Conservation (phyloP, 2,329 filamentous ascomycete species). For the Pseudocercospora cruenta region DNA sequence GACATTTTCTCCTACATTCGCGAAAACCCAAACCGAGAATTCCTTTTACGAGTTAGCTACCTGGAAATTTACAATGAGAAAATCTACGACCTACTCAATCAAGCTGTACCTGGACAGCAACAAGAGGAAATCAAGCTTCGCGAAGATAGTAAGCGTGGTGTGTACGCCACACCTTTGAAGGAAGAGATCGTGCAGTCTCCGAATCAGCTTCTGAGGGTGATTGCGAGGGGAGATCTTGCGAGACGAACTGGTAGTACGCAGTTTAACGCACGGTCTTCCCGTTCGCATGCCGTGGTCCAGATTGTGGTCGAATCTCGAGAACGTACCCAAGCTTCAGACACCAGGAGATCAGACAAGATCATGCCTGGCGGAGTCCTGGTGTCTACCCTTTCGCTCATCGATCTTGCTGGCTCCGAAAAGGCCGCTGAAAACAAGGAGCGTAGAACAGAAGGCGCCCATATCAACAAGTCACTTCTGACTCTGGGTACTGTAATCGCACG, state of each 20-base stretch:
- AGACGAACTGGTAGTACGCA: constrained; percentile 91
- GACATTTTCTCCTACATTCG: constrained; percentile 99
- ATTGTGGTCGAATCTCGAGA: constrained; percentile 98
- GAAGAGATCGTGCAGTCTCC: constrained; percentile 99
- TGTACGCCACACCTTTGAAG: constrained; percentile 93
- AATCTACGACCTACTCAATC: constrained; percentile 89
- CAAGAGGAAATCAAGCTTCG: constrained; percentile 97
- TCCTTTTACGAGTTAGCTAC: constrained; percentile 93
- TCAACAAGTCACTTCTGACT: constrained; percentile 96
- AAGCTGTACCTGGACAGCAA: constrained; percentile 61
- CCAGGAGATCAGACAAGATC: constrained; percentile 64
- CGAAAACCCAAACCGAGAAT: constrained; percentile 92
- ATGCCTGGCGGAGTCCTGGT: constrained; percentile 89
- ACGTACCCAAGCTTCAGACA: constrained; percentile 63
- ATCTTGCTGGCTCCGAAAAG: constrained; percentile 93
- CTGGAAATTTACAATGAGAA: constrained; percentile 98
- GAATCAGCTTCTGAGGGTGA: constrained; percentile 90
- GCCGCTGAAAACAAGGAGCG: constrained; percentile 95
- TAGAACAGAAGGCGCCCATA: constrained; percentile 91
- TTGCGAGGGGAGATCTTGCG: constrained; percentile 89
- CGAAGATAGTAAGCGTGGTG: constrained; percentile 93
- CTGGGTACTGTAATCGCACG: constrained; percentile 92
- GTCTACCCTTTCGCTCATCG: constrained; percentile 91
- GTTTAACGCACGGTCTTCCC: constrained; percentile 94
- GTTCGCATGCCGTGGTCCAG: constrained; percentile 97